Percentiles rank a stretch among this genome's conserved stretches.
These are phyloP conservation scores for Tulasnella sp. DNA, from an alignment of 768 basidiomycete species.

Conservation along the genomic window DNA sequence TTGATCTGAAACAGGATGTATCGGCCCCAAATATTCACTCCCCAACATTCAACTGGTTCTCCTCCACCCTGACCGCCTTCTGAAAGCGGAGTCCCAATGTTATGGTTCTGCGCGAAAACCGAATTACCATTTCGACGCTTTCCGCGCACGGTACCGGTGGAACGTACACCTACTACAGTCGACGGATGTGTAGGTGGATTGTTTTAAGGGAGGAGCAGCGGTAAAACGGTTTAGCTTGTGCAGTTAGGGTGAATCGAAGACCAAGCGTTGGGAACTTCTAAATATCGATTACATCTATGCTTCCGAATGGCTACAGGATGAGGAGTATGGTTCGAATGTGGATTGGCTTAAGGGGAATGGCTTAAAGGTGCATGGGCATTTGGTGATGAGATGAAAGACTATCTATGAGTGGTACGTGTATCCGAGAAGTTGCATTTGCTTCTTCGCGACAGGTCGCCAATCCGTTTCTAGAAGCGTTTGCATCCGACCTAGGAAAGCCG, in stretches of 20 bases:
- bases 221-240: too few relatives aligned
- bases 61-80: neutral
- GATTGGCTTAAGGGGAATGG: constrained; percentile 89
- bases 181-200: constrained; percentile 68
- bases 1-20: too few relatives aligned
- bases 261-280: constrained; percentile 54
- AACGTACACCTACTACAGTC: constrained; percentile 81
- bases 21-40: too few relatives aligned
- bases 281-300: constrained; percentile 85
- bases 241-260: constrained; percentile 59
- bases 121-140: constrained; percentile 73
- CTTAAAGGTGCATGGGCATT: too few relatives aligned
- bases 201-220: constrained; percentile 58
- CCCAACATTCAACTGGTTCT: neutral
- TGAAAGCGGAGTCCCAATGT: constrained; percentile 44
- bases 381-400: too few relatives aligned
- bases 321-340: constrained; percentile 75
- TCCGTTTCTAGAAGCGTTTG: neutral
- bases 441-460: neutral
- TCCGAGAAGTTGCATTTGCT: neutral
- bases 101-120: constrained; percentile 72
- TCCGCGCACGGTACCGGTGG: constrained; percentile 60
- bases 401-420: too few relatives aligned
- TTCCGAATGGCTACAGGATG: constrained; percentile 89
- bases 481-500: neutral